Base-by-base conservation (phyloP, 306 rosid genomes). In the Pterocarpus santalinus region DNA sequence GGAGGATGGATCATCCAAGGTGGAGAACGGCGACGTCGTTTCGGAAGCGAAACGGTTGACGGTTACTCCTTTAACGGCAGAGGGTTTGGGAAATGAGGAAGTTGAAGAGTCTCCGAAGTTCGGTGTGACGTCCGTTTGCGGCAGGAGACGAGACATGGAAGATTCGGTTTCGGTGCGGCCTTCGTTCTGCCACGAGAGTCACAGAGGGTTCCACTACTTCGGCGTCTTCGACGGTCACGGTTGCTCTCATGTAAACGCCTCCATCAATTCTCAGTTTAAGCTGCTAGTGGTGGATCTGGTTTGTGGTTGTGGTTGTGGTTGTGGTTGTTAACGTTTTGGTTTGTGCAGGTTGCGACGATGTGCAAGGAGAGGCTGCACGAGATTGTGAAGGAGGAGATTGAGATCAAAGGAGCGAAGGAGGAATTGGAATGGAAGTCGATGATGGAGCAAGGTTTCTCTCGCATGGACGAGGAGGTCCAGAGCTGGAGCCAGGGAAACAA, bases 201-300 rank as follows among this genome's bases (percentile, higher is more conserved):
- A 66, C 0, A 34, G 63, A 5, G 69, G 43, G 0, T 64, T 78
- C 4, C 94, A 95, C 65, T 93, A 80, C 80, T 93, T 84, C n/a
- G 99, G 94, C 0, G 94, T 95, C n/a, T 95, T 87, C 83, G 99
- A 95, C 81, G 99, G 99, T 72, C 99, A 95, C 60, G 98, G 98
- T 17, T 95, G 99, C 92, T 93, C 99, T 72, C 99, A 95, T 78
- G 82, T 76, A 55, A 55, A 5, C 28, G n/a, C 30, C 28, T 6
- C 30, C 22, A 4, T 13, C 32, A 6, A 55, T 55, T 53, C 8
- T 53, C 58, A 12, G 17, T 55, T 55, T 55, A 16, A 55, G 58
- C 4, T 12, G 0, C 53, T 47, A 47, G 53, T 8, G 7, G 15
- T 4, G 77, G 62, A 16, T 35, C 28, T 75, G 33, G 17, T 33